phyloP scores from a whole-genome alignment of 2,329 filamentous ascomycete genomes.

The Trichoderma endophyticum region DNA sequence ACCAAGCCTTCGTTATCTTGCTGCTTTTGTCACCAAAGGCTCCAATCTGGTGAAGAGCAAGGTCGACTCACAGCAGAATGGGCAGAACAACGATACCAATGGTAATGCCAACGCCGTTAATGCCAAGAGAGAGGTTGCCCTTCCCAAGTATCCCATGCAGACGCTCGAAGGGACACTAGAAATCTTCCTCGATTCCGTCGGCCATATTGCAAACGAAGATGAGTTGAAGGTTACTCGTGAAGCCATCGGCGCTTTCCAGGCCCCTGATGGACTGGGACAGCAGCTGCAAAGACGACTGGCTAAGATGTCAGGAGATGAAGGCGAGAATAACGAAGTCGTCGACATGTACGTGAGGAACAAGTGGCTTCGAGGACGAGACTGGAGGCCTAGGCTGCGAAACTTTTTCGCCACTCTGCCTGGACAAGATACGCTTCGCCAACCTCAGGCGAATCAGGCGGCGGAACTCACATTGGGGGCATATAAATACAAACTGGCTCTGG shows the following conservation, averaged over 20 bases:
- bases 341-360: constrained; percentile 14
- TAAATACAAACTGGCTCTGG: background rate
- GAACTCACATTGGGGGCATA: background rate
- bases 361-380: constrained; percentile 10
- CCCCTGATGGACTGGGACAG: background rate
- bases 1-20: background rate
- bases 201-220: background rate
- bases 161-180: background rate
- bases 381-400: background rate
- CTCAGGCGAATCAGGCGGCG: constrained; percentile 1
- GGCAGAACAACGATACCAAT: background rate
- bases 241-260: background rate
- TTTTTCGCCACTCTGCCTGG: constrained; percentile 9
- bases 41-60: background rate
- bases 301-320: background rate
- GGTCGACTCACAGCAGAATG: background rate
- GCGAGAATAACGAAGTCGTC: constrained; percentile 6
- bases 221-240: background rate
- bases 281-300: background rate
- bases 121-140: background rate
- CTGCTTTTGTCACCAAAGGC: background rate
- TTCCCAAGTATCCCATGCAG: constrained; percentile 9
- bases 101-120: background rate
- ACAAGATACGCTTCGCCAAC: background rate
- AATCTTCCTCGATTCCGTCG: background rate